phyloP scores from a whole-genome alignment of 371 early-diverging fungal species.

The Mortierella sp. region DNA sequence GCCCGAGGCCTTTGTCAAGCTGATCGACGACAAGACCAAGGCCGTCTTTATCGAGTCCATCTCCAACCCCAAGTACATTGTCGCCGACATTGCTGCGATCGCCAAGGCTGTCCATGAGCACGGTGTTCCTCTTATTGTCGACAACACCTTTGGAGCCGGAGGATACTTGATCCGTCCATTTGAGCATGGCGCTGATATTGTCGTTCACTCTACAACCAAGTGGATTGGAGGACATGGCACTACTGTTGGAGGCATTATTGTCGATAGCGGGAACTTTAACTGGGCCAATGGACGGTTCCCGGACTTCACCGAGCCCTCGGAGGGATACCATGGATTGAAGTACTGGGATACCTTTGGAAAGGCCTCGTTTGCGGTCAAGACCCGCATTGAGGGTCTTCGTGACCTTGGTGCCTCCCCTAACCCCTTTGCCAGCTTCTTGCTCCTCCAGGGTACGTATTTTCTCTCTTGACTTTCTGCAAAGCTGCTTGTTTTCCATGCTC shows the following conservation, averaged over 20 bases:
- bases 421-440: slow-evolving; percentile 89
- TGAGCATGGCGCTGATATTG: slow-evolving; percentile 93
- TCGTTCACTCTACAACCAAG: slow-evolving; percentile 91
- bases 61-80: slow-evolving; percentile 88
- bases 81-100: slow-evolving; percentile 87
- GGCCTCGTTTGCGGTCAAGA: slow-evolving; percentile 78
- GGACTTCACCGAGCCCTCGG: slow-evolving; percentile 85
- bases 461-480: not conserved
- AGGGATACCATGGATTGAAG: slow-evolving; percentile 87
- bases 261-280: slow-evolving; percentile 88
- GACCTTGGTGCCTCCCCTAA: slow-evolving; percentile 87
- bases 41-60: slow-evolving; percentile 90
- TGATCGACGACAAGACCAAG: slow-evolving; percentile 89
- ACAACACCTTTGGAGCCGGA: slow-evolving; percentile 94
- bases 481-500: not conserved
- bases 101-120: slow-evolving; percentile 84
- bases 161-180: slow-evolving; percentile 90
- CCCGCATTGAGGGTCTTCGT: slow-evolving; percentile 86
- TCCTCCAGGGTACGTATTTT: slow-evolving; percentile 77
- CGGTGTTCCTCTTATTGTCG: slow-evolving; percentile 86
- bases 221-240: slow-evolving; percentile 92
- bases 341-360: slow-evolving; percentile 90
- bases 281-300: slow-evolving; percentile 94
- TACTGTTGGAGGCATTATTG: slow-evolving; percentile 88
- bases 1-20: slow-evolving; percentile 73